Evolutionary conservation across 805 yeast genomes (phyloP).

Genomic region (Kazachstania viticola): DNA sequence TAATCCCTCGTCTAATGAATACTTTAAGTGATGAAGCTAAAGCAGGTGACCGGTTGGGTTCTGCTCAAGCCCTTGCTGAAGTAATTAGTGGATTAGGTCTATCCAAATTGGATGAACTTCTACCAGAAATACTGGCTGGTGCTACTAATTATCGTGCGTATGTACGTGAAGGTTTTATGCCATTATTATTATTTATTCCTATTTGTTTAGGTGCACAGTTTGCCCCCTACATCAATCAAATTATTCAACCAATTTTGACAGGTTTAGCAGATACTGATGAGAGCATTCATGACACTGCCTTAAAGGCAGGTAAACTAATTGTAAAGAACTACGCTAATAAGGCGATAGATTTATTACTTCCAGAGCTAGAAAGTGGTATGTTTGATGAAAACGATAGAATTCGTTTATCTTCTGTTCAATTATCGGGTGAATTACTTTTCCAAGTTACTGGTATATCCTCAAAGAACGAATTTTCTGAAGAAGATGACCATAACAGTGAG

Average conservation of each 20-base stretch:
- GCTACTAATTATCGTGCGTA: slow-evolving; percentile 56
- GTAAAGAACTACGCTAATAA: slow-evolving; percentile 84
- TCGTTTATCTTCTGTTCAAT: slow-evolving; percentile 85
- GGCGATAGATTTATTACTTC: slow-evolving; percentile 86
- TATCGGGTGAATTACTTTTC: slow-evolving; percentile 88
- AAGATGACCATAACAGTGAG: slow-evolving; percentile 35
- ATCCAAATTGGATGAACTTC: slow-evolving; percentile 72
- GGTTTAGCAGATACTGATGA: slow-evolving; percentile 90
- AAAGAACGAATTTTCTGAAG: slow-evolving; percentile 50
- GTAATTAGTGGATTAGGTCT: slow-evolving; percentile 88
- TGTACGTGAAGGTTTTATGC: slow-evolving; percentile 87
- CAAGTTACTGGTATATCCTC: slow-evolving; percentile 87
- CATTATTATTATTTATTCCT: slow-evolving; percentile 78
- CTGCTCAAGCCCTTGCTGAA: slow-evolving; percentile 94
- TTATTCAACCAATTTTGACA: slow-evolving; percentile 82
- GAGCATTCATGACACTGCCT: slow-evolving; percentile 74
- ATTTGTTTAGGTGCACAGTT: slow-evolving; percentile 89
- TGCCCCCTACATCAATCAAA: slow-evolving; percentile 73
- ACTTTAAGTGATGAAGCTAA: slow-evolving; percentile 67
- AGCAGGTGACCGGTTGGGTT: slow-evolving; percentile 88
- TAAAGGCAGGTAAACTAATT: slow-evolving; percentile 85
- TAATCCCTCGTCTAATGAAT: slow-evolving; percentile 67
- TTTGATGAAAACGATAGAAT: slow-evolving; percentile 75
- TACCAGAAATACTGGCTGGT: slow-evolving; percentile 67
- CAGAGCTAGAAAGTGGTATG: slow-evolving; percentile 86